These are phyloP conservation scores for Yarrowia galli DNA, from an alignment of 1,139 yeast genomes.

Conservation along the genomic window DNA sequence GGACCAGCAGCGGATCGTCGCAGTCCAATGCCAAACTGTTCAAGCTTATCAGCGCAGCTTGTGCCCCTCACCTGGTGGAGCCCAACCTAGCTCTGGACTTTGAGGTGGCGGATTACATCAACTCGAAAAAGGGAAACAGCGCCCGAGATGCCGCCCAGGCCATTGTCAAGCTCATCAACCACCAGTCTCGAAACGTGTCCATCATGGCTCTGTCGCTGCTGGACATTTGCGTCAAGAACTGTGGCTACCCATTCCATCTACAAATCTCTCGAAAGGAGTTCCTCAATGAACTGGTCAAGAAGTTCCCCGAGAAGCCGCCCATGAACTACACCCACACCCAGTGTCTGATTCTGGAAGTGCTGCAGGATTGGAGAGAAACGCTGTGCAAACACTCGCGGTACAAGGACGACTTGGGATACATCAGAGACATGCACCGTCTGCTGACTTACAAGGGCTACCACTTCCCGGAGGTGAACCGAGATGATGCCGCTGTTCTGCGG, in stretches of 20 bases:
- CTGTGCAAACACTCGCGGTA: slow-evolving; percentile 88
- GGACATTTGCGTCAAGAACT: slow-evolving; percentile 92
- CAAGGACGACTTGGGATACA: slow-evolving; percentile 89
- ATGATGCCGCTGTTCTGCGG: slow-evolving; percentile 91
- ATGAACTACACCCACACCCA: slow-evolving; percentile 83
- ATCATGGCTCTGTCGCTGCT: slow-evolving; percentile 66
- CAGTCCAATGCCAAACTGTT: slow-evolving; percentile 38
- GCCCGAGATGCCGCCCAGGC: slow-evolving; percentile 95
- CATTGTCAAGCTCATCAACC: slow-evolving; percentile 84
- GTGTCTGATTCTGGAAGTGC: slow-evolving; percentile 81
- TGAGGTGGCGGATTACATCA: slow-evolving; percentile 92
- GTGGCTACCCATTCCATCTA: slow-evolving; percentile 96
- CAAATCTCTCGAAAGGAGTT: slow-evolving; percentile 96
- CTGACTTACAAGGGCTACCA: slow-evolving; percentile 85
- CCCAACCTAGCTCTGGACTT: slow-evolving; percentile 88
- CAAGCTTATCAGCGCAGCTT: slow-evolving; percentile 70
- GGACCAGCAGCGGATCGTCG: slow-evolving; percentile 14
- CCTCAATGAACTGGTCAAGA: slow-evolving; percentile 85
- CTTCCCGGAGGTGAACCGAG: slow-evolving; percentile 89
- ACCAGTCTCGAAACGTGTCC: slow-evolving; percentile 80
- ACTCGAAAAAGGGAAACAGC: slow-evolving; percentile 83
- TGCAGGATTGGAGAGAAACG: slow-evolving; percentile 98
- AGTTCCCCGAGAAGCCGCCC: slow-evolving; percentile 97
- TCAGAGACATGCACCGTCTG: slow-evolving; percentile 94
- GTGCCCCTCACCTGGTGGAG: slow-evolving; percentile 81